Evolutionary conservation across 2,329 filamentous ascomycete species (phyloP).

Genomic region (Aspergillus luchuensis): DNA sequence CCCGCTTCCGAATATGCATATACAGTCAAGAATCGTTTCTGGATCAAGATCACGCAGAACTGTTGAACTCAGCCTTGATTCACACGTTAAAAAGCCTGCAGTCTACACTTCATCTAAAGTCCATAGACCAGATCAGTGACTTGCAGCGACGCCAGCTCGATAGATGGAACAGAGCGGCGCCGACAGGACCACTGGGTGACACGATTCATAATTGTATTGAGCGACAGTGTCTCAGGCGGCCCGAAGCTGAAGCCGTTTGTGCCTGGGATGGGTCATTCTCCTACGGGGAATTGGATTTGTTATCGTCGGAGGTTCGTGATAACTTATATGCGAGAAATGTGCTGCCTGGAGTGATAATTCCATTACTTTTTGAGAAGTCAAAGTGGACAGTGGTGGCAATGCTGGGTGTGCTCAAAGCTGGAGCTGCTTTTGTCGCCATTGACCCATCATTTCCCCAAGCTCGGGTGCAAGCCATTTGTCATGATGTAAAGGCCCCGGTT

Average conservation of each 20-base stretch:
- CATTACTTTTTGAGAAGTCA: conserved; percentile 5
- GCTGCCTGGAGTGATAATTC: background rate
- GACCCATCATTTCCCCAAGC: conserved; percentile 33
- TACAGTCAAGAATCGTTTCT: too few relatives aligned
- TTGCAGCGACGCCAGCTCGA: too few relatives aligned
- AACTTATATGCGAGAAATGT: background rate
- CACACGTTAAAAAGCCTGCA: too few relatives aligned
- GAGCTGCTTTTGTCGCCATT: conserved; percentile 31
- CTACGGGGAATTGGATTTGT: background rate
- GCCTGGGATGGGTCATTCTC: background rate
- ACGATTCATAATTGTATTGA: too few relatives aligned
- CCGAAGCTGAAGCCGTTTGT: background rate
- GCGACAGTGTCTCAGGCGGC: too few relatives aligned
- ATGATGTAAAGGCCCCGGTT: conserved; percentile 15
- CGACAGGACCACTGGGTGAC: too few relatives aligned
- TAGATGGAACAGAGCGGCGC: too few relatives aligned
- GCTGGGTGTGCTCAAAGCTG: conserved; percentile 29
- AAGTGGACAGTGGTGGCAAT: conserved; percentile 10
- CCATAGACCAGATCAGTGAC: too few relatives aligned
- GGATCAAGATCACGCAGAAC: too few relatives aligned
- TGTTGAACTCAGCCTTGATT: too few relatives aligned
- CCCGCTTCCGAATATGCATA: too few relatives aligned
- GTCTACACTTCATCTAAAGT: too few relatives aligned
- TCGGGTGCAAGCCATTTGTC: conserved; percentile 34
- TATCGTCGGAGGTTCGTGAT: background rate